phyloP scores from a whole-genome alignment of 495 filamentous ascomycete genomes.

The Aspergillus nidulans region DNA sequence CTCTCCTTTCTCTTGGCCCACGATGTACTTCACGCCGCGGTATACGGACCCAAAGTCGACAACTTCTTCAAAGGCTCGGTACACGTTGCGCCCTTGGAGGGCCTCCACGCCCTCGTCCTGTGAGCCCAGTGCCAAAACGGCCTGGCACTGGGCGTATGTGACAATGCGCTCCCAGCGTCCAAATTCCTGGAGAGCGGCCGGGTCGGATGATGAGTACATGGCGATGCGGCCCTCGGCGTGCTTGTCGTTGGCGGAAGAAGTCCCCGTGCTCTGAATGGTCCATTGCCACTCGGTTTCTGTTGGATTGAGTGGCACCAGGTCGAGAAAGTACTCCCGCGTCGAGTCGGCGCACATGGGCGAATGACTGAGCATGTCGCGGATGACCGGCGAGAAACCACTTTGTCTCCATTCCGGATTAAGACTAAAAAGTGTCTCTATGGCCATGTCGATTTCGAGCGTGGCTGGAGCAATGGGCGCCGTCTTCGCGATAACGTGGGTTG shows the following conservation, averaged over 20 bases:
- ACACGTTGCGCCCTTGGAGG: conserved; percentile 43
- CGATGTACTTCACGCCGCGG: conserved; percentile 39
- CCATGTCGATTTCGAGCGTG: conserved; percentile 40
- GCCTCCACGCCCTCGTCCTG: conserved; percentile 37
- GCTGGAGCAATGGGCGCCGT: conserved; percentile 44
- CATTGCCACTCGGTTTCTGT: not conserved
- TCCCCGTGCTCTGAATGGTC: no score
- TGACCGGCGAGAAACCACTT: conserved; percentile 18
- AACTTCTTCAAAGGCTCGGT: conserved; percentile 36
- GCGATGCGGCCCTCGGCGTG: no score
- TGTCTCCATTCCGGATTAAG: conserved; percentile 26
- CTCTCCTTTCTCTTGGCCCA: conserved; percentile 30
- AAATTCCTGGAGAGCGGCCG: no score
- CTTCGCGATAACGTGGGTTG: conserved; percentile 38
- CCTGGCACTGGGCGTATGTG: conserved; percentile 28
- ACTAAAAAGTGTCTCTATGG: conserved; percentile 37
- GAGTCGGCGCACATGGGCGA: conserved; percentile 34
- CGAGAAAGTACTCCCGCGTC: no score
- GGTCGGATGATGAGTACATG: no score
- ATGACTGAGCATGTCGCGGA: conserved; percentile 33
- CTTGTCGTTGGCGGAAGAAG: no score
- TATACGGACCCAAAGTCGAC: conserved; percentile 41
- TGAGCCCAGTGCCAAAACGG: no score
- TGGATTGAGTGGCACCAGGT: conserved; percentile 31
- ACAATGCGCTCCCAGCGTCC: conserved; percentile 36